Base-by-base conservation (phyloP, 306 rosid species). In the Glycine soja region DNA sequence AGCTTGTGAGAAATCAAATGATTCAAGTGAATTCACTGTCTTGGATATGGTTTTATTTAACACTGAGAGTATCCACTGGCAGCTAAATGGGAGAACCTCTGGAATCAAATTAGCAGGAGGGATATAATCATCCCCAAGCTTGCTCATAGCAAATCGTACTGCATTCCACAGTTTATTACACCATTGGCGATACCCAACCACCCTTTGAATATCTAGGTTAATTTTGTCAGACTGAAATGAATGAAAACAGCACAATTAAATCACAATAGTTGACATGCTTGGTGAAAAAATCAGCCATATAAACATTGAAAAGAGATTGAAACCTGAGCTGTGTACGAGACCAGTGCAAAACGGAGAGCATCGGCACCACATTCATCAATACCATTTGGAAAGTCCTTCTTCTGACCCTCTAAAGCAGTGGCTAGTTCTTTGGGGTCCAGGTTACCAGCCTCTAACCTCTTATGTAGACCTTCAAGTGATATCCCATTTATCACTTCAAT, bases 81-180 rank as follows among this genome's bases (percentile, higher is more conserved):
- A 95, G 86, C 94, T 88, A 86, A 93, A 93, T 52, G 99, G 99
- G 65, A 93, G 85, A 82, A n/a, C 86, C 79, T 83, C 86, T 24
- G 92, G 87, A 78, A 19, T 81, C 79, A 90, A 86, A 72, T 83
- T 83, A 52, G 82, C 40, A 30, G 91, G 86, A 10, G 98, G 96
- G 78, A 80, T 75, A 83, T 91, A 93, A 82, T 85, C 89, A 87
- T 95, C 97, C 80, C 98, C 99, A 4, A 95, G 98, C 86, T 86
- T 95, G 85, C 92, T 92, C 93, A 95, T 87, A 36, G 99, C 97
- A 83, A 95, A 95, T 74, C 98, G 90, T 24, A 91, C 81, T 1
- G 94, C 99, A 84, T 95, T 95, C 99, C 99, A 95, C 83, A 95
- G 74, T 79, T 95, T 93, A 83, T 93, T 95, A 84, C 99, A 93